Base-by-base conservation (phyloP, 2,329 filamentous ascomycete genomes). In the Penicillium sp. region DNA sequence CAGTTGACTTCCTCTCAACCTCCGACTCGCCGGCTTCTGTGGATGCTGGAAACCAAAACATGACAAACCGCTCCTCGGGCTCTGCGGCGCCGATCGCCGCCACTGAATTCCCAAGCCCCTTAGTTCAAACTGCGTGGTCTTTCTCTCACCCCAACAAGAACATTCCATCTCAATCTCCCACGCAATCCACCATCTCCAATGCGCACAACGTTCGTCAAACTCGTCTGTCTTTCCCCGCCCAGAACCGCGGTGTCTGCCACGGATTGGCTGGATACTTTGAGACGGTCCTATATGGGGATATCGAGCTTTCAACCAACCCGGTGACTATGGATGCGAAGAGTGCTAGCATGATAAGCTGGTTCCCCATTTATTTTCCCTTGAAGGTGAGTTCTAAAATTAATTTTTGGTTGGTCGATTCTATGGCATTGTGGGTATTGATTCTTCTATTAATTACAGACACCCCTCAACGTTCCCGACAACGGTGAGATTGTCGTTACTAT, bases 311-410 rank as follows among this genome's bases (percentile, higher is more conserved):
- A 65, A 99, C 89, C 4, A 88, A 96, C 64, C 95, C 94, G 0
- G 88, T 95, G 58, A 89, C 87, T 27, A 97, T 99, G 74, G 90
- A 94, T 50, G 77, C 78, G 51, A 97, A 97, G 82, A 96, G 91
- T 78, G 88, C 88, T 67, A 92, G 95, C 64, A 99, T 99, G 95
- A 95, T 96, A 58, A 95, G 90, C 49, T 99, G 94, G 94, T 99
- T 99, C 70, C 94, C 94, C 1, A 97, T 99, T 27, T 96, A 92
- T 76, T 99, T 99, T 68, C 94, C 95, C 0, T 76, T 99, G 13
- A 95, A 94, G 84, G 91, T 92, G 77, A 66, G 82, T 39, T 50
- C 44, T 43, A 20, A 9, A 9, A 44, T 8, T 43, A 41, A 4
- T 13, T 24, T 9, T 8, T 40, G 7, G 13, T 13, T 41, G 4